phyloP scores from a whole-genome alignment of 768 basidiomycete genomes.

The Butyriboletus loyo region DNA sequence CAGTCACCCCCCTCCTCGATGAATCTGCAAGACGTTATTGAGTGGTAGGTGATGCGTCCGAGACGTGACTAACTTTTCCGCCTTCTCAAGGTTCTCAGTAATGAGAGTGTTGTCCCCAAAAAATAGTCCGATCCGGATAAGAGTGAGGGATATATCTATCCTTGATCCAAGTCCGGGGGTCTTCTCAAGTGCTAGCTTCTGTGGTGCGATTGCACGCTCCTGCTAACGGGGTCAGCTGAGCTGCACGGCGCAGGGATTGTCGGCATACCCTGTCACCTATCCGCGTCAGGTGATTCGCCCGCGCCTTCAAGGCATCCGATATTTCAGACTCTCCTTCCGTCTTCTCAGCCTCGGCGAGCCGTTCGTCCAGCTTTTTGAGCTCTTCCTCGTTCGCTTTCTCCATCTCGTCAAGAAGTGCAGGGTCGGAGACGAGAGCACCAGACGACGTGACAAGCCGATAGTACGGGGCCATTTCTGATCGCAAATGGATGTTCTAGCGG shows the following conservation, averaged over 20 bases:
- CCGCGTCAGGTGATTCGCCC: conserved; percentile 80
- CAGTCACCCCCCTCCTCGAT: conserved; percentile 97
- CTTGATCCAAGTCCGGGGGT: conserved; percentile 89
- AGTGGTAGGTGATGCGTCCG: neutral
- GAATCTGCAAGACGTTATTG: conserved; percentile 44
- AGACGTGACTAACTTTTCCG: conserved; percentile 62
- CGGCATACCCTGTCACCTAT: conserved; percentile 75
- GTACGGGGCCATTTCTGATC: conserved; percentile 85
- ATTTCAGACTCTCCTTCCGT: conserved; percentile 94
- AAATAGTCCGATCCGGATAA: conserved; percentile 89
- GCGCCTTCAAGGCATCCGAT: conserved; percentile 77
- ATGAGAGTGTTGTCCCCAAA: conserved; percentile 76
- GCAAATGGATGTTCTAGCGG: neutral
- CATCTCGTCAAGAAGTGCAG: conserved; percentile 28
- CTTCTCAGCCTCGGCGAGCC: conserved; percentile 82
- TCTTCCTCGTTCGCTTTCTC: conserved; percentile 64
- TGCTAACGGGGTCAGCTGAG: conserved; percentile 26
- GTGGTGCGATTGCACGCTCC: conserved; percentile 80
- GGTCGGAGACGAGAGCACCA: conserved; percentile 41
- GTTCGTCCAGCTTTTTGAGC: conserved; percentile 70
- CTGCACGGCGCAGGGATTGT: neutral
- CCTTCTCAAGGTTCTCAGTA: conserved; percentile 66
- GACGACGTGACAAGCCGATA: conserved; percentile 57
- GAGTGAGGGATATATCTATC: conserved; percentile 89
- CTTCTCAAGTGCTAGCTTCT: conserved; percentile 83